These are phyloP conservation scores for Petrea volubilis DNA, from an alignment of 257 asterid species.

Conservation along the genomic window DNA sequence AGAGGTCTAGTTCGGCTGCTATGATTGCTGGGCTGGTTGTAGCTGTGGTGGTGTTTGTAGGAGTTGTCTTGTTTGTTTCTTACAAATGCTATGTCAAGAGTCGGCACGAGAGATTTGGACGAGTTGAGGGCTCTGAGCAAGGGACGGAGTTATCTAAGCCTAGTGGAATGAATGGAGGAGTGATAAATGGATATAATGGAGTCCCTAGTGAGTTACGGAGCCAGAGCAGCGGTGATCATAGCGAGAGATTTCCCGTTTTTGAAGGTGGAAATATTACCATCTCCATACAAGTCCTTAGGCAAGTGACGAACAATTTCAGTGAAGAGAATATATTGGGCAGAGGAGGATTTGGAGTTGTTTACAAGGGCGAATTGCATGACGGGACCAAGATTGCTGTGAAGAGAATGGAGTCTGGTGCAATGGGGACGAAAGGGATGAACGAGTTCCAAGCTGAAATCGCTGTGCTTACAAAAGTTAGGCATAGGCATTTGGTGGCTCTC, in stretches of 20 bases:
- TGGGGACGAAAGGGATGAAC: slow-evolving; percentile 90
- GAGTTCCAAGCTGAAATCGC: slow-evolving; percentile 96
- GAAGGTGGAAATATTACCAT: slow-evolving; percentile 79
- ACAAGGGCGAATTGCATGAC: slow-evolving; percentile 85
- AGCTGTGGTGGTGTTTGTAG: slow-evolving; percentile 61
- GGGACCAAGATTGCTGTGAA: slow-evolving; percentile 97
- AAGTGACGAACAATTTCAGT: slow-evolving; percentile 78
- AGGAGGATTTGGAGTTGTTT: slow-evolving; percentile 93
- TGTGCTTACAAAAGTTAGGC: slow-evolving; percentile 92
- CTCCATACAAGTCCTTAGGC: slow-evolving; percentile 77
- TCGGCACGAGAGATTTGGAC: slow-evolving; percentile 49
- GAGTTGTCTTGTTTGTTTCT: slow-evolving; percentile 67
- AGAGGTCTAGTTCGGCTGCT: slow-evolving; percentile 52
- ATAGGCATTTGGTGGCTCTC: slow-evolving; percentile 93
- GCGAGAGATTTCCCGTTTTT: slow-evolving; percentile 52
- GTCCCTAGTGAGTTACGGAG: slow-evolving; percentile 61
- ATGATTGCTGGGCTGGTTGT: slow-evolving; percentile 75
- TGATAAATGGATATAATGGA: slow-evolving; percentile 41
- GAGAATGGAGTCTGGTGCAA: slow-evolving; percentile 86
- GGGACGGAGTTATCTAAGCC: slow-evolving; percentile 59
- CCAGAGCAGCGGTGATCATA: slow-evolving; percentile 78
- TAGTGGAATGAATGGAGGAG: slow-evolving; percentile 31
- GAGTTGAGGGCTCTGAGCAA: slow-evolving; percentile 57
- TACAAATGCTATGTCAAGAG: slow-evolving; percentile 65
- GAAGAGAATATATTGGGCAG: slow-evolving; percentile 72